Evolutionary conservation across 2,329 filamentous ascomycete species (phyloP).

Genomic region (Botrytis tulipae): DNA sequence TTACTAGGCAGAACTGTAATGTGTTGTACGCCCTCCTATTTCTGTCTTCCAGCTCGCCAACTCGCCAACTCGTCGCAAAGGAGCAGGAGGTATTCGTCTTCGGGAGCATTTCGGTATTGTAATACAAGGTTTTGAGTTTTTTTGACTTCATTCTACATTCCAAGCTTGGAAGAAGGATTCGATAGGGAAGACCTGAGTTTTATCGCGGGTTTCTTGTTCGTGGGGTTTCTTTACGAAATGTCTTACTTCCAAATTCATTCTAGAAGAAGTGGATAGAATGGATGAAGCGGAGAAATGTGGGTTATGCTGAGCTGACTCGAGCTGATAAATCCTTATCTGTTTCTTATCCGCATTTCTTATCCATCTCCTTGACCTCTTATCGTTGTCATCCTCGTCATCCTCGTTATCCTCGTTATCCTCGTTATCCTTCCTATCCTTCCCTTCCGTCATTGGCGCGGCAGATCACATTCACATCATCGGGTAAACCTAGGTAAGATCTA

Average conservation of each 20-base stretch:
- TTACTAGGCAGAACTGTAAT: neutral
- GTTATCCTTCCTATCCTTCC: neutral
- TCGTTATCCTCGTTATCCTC: neutral
- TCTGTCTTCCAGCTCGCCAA: neutral
- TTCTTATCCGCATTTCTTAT: neutral
- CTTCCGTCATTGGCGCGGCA: neutral
- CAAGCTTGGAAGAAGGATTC: neutral
- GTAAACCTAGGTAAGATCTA: neutral
- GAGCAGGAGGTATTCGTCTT: neutral
- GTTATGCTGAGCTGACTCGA: neutral
- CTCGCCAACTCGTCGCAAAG: neutral
- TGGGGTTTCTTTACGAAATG: neutral
- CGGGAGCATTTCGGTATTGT: slow-evolving; percentile 1
- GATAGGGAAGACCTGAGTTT: slow-evolving; percentile 1
- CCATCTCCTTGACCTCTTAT: neutral
- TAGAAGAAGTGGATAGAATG: neutral
- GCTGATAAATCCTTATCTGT: slow-evolving; percentile 4
- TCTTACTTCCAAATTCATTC: neutral
- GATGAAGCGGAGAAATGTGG: neutral
- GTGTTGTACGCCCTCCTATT: neutral
- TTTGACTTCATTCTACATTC: neutral
- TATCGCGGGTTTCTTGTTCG: slow-evolving; percentile 9
- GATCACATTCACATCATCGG: neutral
- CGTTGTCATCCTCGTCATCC: neutral
- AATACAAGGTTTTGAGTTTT: neutral